Conservation (phyloP, 495 filamentous ascomycete genomes). For the Hyaloscypha finlandica region DNA sequence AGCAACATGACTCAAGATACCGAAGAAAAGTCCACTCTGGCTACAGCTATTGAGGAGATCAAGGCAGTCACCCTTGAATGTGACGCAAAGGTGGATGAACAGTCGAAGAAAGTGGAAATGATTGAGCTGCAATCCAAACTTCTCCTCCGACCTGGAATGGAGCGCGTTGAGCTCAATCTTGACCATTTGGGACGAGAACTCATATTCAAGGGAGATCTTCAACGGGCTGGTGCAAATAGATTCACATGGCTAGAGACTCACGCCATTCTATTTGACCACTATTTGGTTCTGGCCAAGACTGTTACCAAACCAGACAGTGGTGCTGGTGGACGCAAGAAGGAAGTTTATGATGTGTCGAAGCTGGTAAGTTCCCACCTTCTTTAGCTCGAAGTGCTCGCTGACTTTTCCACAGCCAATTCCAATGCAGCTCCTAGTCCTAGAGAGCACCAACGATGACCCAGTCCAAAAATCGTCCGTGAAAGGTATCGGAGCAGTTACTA, state of each 20-base stretch:
- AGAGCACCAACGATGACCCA: slow-evolving; percentile 88
- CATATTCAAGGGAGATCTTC: slow-evolving; percentile 86
- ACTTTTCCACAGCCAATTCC: slow-evolving; percentile 70
- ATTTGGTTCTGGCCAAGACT: slow-evolving; percentile 87
- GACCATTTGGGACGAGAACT: slow-evolving; percentile 90
- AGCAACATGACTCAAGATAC: slow-evolving; percentile 81
- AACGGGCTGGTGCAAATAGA: slow-evolving; percentile 80
- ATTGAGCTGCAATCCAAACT: slow-evolving; percentile 82
- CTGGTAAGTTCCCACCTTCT: slow-evolving; percentile 53
- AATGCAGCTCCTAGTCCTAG: slow-evolving; percentile 91
- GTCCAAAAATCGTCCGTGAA: slow-evolving; percentile 79
- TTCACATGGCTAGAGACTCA: slow-evolving; percentile 92
- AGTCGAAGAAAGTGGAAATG: slow-evolving; percentile 87
- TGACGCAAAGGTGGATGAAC: slow-evolving; percentile 91
- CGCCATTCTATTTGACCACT: slow-evolving; percentile 94
- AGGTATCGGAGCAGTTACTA: slow-evolving; percentile 69
- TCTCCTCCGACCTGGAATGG: slow-evolving; percentile 82
- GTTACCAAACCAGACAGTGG: slow-evolving; percentile 62
- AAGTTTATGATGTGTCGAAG: slow-evolving; percentile 94
- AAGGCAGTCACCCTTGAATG: slow-evolving; percentile 89
- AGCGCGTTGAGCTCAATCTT: slow-evolving; percentile 83
- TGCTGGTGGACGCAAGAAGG: slow-evolving; percentile 66
- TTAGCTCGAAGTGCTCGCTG: slow-evolving; percentile 10
- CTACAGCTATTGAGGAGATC: slow-evolving; percentile 91
- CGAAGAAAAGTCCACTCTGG: slow-evolving; percentile 88